Evolutionary conservation across 768 basidiomycete species (phyloP), one percentile per base, ranked within the genome.

Genomic region (Rhizopogon vesiculosus): DNA sequence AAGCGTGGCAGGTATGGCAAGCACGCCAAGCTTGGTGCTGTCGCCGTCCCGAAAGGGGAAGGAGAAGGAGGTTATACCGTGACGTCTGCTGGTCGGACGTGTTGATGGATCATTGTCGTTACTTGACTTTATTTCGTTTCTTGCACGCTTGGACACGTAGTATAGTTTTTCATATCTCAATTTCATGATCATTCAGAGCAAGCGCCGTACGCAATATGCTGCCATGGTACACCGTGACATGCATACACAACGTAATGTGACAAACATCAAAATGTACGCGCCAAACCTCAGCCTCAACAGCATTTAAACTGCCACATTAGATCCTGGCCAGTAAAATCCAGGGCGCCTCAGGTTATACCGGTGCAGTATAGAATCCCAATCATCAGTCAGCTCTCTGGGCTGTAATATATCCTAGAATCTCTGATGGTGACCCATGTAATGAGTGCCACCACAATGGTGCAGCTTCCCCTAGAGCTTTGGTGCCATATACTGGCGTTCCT

Each of bases 1-100:
- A 0, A 59, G 61, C 4, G 61, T 65, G 13, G 63, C 72, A 7
- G 71, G 69, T 2, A 68, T 71, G 67, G 68, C 70, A 4, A 78
- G 73, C 62, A 68, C 70, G n/a, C 76, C 79, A 0, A 74, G 70
- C 54, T 62, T 79, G 7, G 43, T 46, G 2, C 68, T 72, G 6
- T 72, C 76, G n/a, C 71, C 76, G 22, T 69, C 69, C 42, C 62
- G 70, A 43, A 80, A 79, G 61, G 79, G 80, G 45, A 81, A 81
- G 63, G 78, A 76, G 53, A 76, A 72, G 58, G 77, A 72, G 54
- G 40, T 49, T 4, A 28, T 51, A 28, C 42, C 49, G 15, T 58
- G 48, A 57, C 25, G 40, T 39, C 45, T 18, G 28, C 55, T 45
- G 28, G 56, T 49, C 22, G 35, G 48, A 49, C 35, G 15, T 49